Conservation (phyloP, 352 stramenopile genomes). For the Thraustotheca clavata region DNA sequence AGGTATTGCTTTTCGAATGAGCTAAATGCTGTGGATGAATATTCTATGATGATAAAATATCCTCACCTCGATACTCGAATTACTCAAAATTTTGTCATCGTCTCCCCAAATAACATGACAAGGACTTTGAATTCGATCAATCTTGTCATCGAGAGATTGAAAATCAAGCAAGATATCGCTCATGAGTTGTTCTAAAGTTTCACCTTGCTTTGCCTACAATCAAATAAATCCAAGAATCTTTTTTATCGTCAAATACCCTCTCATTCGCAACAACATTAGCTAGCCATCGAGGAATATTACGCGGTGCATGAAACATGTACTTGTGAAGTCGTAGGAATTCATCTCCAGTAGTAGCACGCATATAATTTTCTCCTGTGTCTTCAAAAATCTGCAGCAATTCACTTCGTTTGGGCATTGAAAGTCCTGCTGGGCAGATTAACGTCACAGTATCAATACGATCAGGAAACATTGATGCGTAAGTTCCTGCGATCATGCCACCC, state of each 20-base stretch:
- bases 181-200: slow-evolving; percentile 53
- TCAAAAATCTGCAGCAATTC: slow-evolving; percentile 45
- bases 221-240: neutral
- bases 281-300: slow-evolving; percentile 31
- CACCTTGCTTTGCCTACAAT: slow-evolving; percentile 33
- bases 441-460: slow-evolving; percentile 47
- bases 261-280: slow-evolving; percentile 27
- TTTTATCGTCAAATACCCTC: slow-evolving; percentile 23
- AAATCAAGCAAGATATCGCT: slow-evolving; percentile 40
- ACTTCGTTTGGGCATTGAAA: slow-evolving; percentile 60
- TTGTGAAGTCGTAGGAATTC: slow-evolving; percentile 50
- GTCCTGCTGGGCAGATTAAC: slow-evolving; percentile 62
- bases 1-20: slow-evolving; percentile 38
- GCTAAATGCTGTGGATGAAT: neutral
- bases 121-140: slow-evolving; percentile 43
- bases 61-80: slow-evolving; percentile 49
- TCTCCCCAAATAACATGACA: slow-evolving; percentile 67
- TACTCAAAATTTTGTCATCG: slow-evolving; percentile 54
- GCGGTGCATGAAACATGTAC: slow-evolving; percentile 32
- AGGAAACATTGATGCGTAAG: slow-evolving; percentile 55
- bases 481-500: slow-evolving; percentile 65
- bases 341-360: slow-evolving; percentile 48
- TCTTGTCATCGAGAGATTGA: slow-evolving; percentile 49
- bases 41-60: neutral
- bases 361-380: slow-evolving; percentile 49